These are phyloP conservation scores for Chrysanthemum lavandulifolium DNA, from an alignment of 129 eudicot species.

Conservation along the genomic window DNA sequence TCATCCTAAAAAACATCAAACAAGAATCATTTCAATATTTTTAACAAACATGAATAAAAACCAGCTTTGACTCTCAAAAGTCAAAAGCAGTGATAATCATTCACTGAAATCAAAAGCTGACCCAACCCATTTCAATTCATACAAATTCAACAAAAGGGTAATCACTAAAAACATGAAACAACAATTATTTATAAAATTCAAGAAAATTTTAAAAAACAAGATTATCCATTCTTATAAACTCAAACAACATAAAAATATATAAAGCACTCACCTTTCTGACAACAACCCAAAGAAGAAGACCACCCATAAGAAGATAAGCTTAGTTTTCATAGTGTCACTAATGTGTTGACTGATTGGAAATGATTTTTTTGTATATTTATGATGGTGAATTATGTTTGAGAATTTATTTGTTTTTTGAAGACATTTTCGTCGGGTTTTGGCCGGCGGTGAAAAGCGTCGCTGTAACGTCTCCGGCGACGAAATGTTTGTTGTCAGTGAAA, in stretches of 20 bases:
- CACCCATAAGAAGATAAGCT: conserved; percentile 18
- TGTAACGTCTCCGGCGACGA: conserved; percentile 24
- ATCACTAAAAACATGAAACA: too few species aligned
- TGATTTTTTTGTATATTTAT: background rate
- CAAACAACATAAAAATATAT: background rate
- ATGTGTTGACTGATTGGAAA: background rate
- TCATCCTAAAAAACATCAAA: too few species aligned
- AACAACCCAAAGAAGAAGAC: conserved; percentile 23
- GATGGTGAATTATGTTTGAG: background rate
- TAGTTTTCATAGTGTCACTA: conserved; percentile 22
- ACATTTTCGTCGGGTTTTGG: conserved; percentile 13
- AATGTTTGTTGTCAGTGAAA: conserved; percentile 19
- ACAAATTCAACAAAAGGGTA: too few species aligned
- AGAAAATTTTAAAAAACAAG: background rate
- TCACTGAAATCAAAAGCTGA: background rate
- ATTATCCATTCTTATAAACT: background rate
- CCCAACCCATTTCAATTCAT: conserved; percentile 14
- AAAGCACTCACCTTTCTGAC: conserved; percentile 33
- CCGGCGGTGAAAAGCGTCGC: conserved; percentile 21
- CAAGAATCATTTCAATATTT: too few species aligned
- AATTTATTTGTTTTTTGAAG: conserved; percentile 14
- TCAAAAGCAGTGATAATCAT: conserved; percentile 13
- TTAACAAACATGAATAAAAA: background rate
- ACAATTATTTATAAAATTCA: background rate
- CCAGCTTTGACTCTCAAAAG: background rate